These are phyloP conservation scores for Backusella morwellensis DNA, from an alignment of 192 early-diverging fungal genomes.

Conservation along the genomic window DNA sequence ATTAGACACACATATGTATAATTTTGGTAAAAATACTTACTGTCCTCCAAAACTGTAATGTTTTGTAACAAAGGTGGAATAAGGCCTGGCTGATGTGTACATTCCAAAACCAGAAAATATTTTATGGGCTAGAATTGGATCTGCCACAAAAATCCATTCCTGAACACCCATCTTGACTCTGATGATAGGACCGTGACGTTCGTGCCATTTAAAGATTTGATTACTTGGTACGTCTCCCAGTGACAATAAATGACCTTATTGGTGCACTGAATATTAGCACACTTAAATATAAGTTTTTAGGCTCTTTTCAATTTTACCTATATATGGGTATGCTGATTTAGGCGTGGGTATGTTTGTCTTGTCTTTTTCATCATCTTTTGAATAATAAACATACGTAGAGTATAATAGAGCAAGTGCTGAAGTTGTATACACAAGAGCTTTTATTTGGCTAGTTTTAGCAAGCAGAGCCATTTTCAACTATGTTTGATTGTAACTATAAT, in stretches of 20 bases:
- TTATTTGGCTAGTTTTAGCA: not conserved
- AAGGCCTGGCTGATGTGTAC: not conserved
- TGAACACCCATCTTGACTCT: not conserved
- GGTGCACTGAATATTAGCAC: too few species aligned
- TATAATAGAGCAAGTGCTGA: not conserved
- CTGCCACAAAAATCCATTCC: slow-evolving; percentile 7
- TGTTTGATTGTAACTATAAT: too few species aligned
- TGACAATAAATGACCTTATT: not conserved
- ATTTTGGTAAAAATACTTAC: not conserved
- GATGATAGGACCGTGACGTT: not conserved
- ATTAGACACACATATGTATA: too few species aligned
- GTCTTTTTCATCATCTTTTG: too few species aligned
- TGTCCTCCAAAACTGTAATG: not conserved
- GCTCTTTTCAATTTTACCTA: not conserved
- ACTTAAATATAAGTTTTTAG: too few species aligned
- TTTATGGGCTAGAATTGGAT: slow-evolving; percentile 3
- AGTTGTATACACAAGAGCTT: not conserved
- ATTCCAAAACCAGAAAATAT: not conserved
- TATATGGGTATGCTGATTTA: not conserved
- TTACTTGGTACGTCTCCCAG: not conserved
- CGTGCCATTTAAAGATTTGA: slow-evolving; percentile 4
- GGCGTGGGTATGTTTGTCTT: not conserved
- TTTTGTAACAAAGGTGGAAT: not conserved
- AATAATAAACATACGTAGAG: not conserved
- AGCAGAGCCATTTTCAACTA: not conserved